Evolutionary conservation across 1,284 basidiomycete genomes (phyloP), one percentile per base, ranked within the genome.

Genomic region (Trichosporon sp.): DNA sequence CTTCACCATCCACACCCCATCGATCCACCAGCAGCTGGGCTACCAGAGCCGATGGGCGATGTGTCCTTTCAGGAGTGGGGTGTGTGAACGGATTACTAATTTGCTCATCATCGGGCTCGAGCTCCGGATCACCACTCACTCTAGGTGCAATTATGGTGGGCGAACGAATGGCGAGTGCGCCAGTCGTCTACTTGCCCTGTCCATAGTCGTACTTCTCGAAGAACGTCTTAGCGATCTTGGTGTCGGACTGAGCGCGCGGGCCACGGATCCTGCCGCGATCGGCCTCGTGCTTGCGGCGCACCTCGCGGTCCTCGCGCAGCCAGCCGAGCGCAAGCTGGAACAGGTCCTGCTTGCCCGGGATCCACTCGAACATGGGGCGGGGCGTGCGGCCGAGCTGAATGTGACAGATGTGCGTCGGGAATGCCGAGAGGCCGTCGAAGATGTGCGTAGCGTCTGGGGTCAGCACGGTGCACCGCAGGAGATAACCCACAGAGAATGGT

Each of bases 331-430:
- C 93, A 9, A 92, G 83, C 6, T 84, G 81, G 78, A 96, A 91
- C 56, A 98, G 82, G 11, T 85, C 82, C 11, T 87, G 70, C 12
- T 60, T 32, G n/a, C 62, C 65, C 73, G 87, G 81, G 3, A 88
- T 87, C 93, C 93, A 97, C 2, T 87, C 77, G 18, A 88, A 86
- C 2, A 92, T 89, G 25, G 86, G 85, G 1, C 85, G 87, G 15
- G 90, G 87, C 1, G 84, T 81, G 12, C 86, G 83, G 12, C 95
- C 95, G 65, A 94, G 86, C 65, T 91, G 89, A 87, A 98, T 91
- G 80, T 97, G 95, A 5, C 89, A 89, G 69, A 97, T 86, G 78
- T 95, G 92, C 0, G 93, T 96, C 2, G 95, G 95, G 85, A 96
- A 96, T 31, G 86, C 81, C 76, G 88, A 87, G 32, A 97, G 83